Evolutionary conservation across 108 stramenopile species (phyloP), one percentile per base, ranked within the genome.

Genomic region (Cylindrotheca closterium): DNA sequence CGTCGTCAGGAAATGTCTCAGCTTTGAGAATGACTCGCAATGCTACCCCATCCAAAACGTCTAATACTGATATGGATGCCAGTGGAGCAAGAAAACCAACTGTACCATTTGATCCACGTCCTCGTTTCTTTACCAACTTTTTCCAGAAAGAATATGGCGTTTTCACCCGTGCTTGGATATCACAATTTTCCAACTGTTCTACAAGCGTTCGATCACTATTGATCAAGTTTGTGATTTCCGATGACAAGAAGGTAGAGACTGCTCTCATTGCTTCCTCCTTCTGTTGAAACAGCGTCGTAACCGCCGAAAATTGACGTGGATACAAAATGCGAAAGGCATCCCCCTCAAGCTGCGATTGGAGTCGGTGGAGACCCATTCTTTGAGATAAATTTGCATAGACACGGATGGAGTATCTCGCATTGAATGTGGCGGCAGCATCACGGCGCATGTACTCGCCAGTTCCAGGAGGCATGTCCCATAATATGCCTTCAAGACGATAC

Each of bases 71-170:
- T 4, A 1, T 60, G 48, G 58, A 21, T 25, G 58, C 2, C 25
- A 23, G 21, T 26, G 30, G 22, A 27, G 52, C 30, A 21, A 22
- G 7, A 5, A 15, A 15, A 1, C 28, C 29, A 29, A 25, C 26
- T 3, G 22, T 53, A 34, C 65, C 30, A 15, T 24, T 15, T 2
- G 24, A 5, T 18, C 7, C 27, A 33, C 47, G 18, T 46, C 29
- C 8, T 25, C 58, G 42, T 24, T 63, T 75, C 26, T 72, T 70
- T 17, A 79, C 30, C 30, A 77, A 56, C 42, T 79, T 83, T 69
- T 70, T 79, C 82, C 91, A 92, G 21, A 92, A 69, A 3, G 84
- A 85, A 58, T 81, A 88, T 27, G 87, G 84, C 56, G 88, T 78
- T 64, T 92, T 92, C 10, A 92, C 84, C 22, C 91, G 75, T 15